A percentile compares a stretch with the other conserved stretches of the same genome.
These are phyloP conservation scores for Aethionema arabicum DNA, from an alignment of 345 rosid genomes.

Conservation along the genomic window DNA sequence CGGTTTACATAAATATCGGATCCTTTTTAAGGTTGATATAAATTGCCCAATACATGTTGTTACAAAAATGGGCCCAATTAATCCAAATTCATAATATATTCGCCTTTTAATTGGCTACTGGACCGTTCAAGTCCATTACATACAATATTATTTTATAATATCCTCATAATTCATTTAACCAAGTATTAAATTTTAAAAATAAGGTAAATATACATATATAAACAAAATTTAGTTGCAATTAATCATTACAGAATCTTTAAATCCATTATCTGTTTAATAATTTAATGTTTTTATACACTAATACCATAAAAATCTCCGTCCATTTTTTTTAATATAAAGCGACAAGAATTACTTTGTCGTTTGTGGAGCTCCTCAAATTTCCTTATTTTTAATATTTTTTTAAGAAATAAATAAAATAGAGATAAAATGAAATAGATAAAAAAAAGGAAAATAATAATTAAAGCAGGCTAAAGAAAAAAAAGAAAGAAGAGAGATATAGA, in stretches of 20 bases:
- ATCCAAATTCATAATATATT: too few relatives aligned
- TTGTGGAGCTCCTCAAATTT: conserved; percentile 25
- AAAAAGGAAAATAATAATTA: neutral
- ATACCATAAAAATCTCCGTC: conserved; percentile 27
- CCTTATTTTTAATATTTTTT: neutral
- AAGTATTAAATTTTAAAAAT: too few relatives aligned
- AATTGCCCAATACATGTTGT: too few relatives aligned
- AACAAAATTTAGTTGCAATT: neutral
- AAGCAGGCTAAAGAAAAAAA: neutral
- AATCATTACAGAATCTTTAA: conserved; percentile 16
- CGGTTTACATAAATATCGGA: too few relatives aligned
- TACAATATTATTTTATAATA: too few relatives aligned
- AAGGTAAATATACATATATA: too few relatives aligned
- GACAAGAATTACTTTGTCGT: conserved; percentile 28
- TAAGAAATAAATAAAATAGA: neutral
- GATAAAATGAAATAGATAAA: neutral
- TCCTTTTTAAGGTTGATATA: too few relatives aligned
- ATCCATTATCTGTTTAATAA: conserved; percentile 25
- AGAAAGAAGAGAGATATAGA: neutral
- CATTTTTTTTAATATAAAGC: neutral
- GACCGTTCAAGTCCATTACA: too few relatives aligned
- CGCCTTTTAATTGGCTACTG: too few relatives aligned
- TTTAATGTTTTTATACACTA: conserved; percentile 11
- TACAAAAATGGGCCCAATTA: too few relatives aligned
- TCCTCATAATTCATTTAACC: too few relatives aligned